Evolutionary conservation across 139 green algal species (phyloP).

Genomic region (Eudorina sp.): DNA sequence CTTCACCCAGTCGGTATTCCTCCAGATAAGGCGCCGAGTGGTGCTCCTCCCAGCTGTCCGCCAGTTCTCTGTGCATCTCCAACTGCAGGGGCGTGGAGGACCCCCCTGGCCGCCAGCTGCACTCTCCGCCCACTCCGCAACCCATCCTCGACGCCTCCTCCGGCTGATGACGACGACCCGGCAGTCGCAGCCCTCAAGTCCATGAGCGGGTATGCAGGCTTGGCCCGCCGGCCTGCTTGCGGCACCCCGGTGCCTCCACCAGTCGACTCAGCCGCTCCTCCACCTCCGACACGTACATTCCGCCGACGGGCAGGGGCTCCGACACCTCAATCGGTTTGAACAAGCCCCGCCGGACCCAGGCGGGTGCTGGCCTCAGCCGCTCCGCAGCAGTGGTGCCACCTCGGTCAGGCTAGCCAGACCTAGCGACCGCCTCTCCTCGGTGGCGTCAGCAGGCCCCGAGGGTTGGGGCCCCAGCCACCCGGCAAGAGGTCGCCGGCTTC

Average conservation of each 20-base stretch:
- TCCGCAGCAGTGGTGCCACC: no score
- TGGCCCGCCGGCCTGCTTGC: not conserved
- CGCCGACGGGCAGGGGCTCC: not conserved
- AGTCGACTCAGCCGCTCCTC: not conserved
- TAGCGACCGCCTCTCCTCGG: not conserved
- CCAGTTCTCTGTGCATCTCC: constrained; percentile 59
- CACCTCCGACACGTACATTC: not conserved
- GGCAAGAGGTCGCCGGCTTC: no score
- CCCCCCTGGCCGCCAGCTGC: no score
- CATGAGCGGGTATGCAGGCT: not conserved
- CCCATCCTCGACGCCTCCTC: no score
- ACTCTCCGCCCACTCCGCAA: no score
- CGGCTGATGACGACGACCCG: no score
- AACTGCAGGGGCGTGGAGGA: constrained; percentile 51
- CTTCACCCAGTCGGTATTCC: not conserved
- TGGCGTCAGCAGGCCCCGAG: constrained; percentile 1
- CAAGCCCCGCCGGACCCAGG: not conserved
- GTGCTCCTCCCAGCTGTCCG: constrained; percentile 57
- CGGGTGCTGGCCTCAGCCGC: not conserved
- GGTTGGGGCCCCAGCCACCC: not conserved
- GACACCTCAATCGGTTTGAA: not conserved
- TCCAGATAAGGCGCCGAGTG: not conserved
- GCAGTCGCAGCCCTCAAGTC: not conserved
- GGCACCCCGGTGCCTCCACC: not conserved
- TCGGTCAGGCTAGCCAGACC: not conserved